Evolutionary conservation across 805 yeast genomes (phyloP).

Genomic region (Yarrowia divulgata): DNA sequence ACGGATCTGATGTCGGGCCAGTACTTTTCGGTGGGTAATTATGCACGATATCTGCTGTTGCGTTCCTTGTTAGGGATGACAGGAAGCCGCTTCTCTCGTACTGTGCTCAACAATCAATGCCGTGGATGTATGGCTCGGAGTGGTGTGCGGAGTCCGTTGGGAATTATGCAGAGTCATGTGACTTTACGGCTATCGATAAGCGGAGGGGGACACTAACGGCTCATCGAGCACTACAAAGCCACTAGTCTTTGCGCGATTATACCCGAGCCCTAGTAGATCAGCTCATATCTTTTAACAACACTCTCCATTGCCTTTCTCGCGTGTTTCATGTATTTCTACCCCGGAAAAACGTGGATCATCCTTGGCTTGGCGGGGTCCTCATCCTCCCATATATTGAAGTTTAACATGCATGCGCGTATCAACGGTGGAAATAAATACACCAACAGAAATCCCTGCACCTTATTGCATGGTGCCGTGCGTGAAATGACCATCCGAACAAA

Average conservation of each 20-base stretch:
- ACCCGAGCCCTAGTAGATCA: not conserved
- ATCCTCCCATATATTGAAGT: constrained; percentile 1
- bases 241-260: no score
- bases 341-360: constrained; percentile 32
- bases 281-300: no score
- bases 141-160: constrained; percentile 2
- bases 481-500: not conserved
- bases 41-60: not conserved
- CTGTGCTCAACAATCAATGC: constrained; percentile 12
- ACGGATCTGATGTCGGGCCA: not conserved
- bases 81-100: not conserved
- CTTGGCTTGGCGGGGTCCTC: constrained; percentile 10
- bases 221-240: no score
- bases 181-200: constrained; percentile 15
- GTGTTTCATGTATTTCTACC: constrained; percentile 1
- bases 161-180: not conserved
- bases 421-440: constrained; percentile 9
- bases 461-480: constrained; percentile 10
- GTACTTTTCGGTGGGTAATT: not conserved
- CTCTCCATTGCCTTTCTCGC: not conserved
- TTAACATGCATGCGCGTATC: constrained; percentile 1
- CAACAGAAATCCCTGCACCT: not conserved
- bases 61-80: not conserved
- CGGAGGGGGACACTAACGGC: not conserved
- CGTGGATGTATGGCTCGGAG: constrained; percentile 2